Conservation (phyloP, 139 green algal species). For the Volvox reticuliferus region DNA sequence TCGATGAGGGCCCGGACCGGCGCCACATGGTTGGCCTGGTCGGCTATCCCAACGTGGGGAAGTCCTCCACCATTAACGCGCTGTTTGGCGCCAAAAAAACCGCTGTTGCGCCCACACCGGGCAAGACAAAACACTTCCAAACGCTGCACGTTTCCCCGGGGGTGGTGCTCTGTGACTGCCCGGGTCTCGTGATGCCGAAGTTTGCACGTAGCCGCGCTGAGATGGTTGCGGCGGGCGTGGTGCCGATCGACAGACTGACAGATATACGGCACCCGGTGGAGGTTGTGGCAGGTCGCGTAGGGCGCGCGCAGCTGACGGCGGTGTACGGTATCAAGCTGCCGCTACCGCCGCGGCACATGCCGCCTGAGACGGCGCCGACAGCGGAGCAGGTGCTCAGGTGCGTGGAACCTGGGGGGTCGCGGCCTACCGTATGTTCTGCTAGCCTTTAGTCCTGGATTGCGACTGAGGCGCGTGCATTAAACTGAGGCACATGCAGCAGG, state of each 20-base stretch:
- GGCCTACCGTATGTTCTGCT: no score
- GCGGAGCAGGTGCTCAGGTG: conserved; percentile 59
- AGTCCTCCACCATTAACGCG: conserved; percentile 93
- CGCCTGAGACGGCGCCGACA: conserved; percentile 39
- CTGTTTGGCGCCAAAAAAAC: conserved; percentile 97
- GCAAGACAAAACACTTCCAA: conserved; percentile 99
- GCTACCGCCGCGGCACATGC: conserved; percentile 17
- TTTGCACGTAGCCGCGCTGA: conserved; percentile 90
- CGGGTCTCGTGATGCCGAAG: conserved; percentile 93
- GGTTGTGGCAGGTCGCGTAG: conserved; percentile 74
- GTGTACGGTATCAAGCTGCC: conserved; percentile 86
- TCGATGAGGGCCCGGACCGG: conserved; percentile 36
- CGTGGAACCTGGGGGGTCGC: not conserved
- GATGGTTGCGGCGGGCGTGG: conserved; percentile 97
- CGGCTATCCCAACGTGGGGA: conserved; percentile 99
- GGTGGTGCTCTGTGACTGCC: conserved; percentile 56
- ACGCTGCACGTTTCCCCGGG: conserved; percentile 88
- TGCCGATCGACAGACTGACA: conserved; percentile 97
- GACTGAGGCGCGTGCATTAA: no score
- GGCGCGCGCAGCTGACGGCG: conserved; percentile 63
- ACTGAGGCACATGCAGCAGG: no score
- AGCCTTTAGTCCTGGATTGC: no score
- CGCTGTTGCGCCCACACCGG: conserved; percentile 93
- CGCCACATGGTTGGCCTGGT: conserved; percentile 89
- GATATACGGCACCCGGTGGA: conserved; percentile 87